Evolutionary conservation across 495 filamentous ascomycete species (phyloP).

Genomic region (Gamarada debralockiae): DNA sequence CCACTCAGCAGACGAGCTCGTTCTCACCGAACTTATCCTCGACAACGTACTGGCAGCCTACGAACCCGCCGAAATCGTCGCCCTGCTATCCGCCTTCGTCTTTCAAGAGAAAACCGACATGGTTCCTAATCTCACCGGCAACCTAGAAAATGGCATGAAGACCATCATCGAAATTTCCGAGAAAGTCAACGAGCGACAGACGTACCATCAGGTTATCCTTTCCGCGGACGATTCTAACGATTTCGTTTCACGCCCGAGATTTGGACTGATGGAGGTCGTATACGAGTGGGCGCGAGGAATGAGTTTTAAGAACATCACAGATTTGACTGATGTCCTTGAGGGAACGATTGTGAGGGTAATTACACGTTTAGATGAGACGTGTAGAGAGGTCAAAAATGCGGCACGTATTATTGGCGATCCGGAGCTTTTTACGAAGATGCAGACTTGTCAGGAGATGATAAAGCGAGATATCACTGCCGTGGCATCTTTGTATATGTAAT

Average conservation of each 20-base stretch:
- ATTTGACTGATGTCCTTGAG: constrained; percentile 93
- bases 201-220: constrained; percentile 84
- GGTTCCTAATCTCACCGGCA: constrained; percentile 76
- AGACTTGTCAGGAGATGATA: constrained; percentile 92
- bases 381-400: constrained; percentile 94
- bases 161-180: constrained; percentile 86
- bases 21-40: constrained; percentile 90
- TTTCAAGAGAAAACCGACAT: constrained; percentile 95
- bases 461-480: constrained; percentile 92
- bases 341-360: constrained; percentile 95
- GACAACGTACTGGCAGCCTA: constrained; percentile 95
- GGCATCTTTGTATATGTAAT: constrained; percentile 76
- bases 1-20: constrained; percentile 96
- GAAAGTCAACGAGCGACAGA: constrained; percentile 85
- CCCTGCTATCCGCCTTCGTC: constrained; percentile 91
- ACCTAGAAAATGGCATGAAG: constrained; percentile 77
- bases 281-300: constrained; percentile 98
- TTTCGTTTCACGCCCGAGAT: constrained; percentile 80
- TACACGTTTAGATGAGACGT: constrained; percentile 90
- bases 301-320: constrained; percentile 97
- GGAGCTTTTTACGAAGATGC: constrained; percentile 90
- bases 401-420: constrained; percentile 97
- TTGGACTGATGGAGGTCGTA: constrained; percentile 94
- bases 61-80: constrained; percentile 94
- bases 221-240: constrained; percentile 86